A percentile compares a stretch with the other conserved stretches of the same genome.
These are phyloP conservation scores for Uronychia setigera DNA, from an alignment of 73 alveolate species.

Conservation along the genomic window DNA sequence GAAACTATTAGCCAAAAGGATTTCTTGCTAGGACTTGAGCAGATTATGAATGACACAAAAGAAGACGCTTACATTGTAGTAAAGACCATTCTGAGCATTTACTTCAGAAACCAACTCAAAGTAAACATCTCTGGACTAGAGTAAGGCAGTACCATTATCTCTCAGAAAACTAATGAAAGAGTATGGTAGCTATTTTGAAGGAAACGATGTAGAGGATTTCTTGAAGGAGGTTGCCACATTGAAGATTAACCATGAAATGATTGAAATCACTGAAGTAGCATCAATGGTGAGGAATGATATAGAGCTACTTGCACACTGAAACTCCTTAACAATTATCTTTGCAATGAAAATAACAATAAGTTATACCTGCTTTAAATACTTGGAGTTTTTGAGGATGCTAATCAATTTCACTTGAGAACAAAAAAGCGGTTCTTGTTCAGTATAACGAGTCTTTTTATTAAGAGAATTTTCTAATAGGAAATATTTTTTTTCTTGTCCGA, in stretches of 20 bases:
- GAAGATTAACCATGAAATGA: neutral
- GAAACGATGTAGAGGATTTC: neutral
- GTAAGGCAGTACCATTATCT: neutral
- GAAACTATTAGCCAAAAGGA: neutral
- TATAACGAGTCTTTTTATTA: too few relatives aligned
- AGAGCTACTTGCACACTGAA: neutral
- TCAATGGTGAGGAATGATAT: neutral
- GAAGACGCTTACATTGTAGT: neutral
- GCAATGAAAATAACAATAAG: too few relatives aligned
- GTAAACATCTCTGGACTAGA: neutral
- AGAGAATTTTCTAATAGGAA: too few relatives aligned
- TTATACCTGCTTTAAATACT: too few relatives aligned
- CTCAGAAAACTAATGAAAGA: neutral
- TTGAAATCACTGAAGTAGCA: neutral
- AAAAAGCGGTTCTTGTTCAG: too few relatives aligned
- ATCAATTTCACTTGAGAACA: too few relatives aligned
- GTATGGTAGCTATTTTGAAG: neutral
- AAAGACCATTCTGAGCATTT: neutral
- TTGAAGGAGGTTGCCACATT: neutral
- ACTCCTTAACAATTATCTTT: too few relatives aligned
- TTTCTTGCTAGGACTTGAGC: neutral
- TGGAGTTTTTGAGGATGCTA: too few relatives aligned
- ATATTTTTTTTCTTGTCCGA: too few relatives aligned
- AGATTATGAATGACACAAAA: neutral
- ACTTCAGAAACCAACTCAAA: neutral